Base-by-base conservation (phyloP, 495 filamentous ascomycete genomes). In the Physcia stellaris region DNA sequence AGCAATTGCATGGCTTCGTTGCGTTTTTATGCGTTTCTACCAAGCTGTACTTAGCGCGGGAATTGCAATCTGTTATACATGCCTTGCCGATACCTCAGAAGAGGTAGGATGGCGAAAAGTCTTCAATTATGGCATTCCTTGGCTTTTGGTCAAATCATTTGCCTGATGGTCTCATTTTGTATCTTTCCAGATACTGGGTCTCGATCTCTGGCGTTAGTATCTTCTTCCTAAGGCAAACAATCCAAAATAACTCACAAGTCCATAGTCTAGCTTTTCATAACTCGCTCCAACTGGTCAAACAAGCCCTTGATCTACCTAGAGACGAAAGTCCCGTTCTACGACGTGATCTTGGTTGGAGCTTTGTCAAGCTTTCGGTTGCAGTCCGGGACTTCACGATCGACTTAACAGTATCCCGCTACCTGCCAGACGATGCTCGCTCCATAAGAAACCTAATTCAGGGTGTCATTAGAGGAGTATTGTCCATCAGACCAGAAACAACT, bases 331-430 rank as follows among this genome's bases (percentile, higher is more conserved):
- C 56, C 7, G 41, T 37, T 22, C 45, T 58, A 13, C 56, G 63
- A 18, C 57, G 60, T 23, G 54, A 59, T 32, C 40, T 71, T 5
- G 58, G 58, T 17, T 59, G 48, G 38, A 57, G 62, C 5, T 71
- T 73, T 40, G 67, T 75, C 30, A 64, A 62, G 38, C 58, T 75
- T 35, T 74, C 71, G 20, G 62, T 70, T 46, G 67, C 59, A 2
- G 57, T 71, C 35, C 52, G 71, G 51, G 71, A 75, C 45, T 59
- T 75, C 35, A 57, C 60, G 2, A 60, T 71, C 41, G 71, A 73
- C 32, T 61, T 70, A 18, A 62, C 69, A 5, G 42, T 69, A 6
- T 69, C 68, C 1, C 58, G 59, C 2, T 65, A 73, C 28, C 40
- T 46, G 13, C 67, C 68, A 1, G 51, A 56, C n/a, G 67, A 73